Conservation (phyloP, 257 asterid genomes). For the Solanum ossicruentum region DNA sequence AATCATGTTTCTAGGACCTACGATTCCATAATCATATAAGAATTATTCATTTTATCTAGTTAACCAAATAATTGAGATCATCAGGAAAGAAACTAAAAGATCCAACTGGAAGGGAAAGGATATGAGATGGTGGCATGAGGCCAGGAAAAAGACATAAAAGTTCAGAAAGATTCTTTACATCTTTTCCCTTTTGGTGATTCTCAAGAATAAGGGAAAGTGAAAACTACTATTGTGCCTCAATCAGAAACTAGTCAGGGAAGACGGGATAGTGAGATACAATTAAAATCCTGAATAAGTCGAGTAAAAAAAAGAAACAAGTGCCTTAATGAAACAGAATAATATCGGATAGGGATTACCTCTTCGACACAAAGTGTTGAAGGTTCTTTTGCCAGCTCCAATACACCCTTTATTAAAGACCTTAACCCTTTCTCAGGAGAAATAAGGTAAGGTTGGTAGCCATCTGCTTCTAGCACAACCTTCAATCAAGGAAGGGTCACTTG, state of each 20-base stretch:
- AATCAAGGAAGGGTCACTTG: constrained; percentile 10
- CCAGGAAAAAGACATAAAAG: neutral
- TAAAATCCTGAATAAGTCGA: neutral
- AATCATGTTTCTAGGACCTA: neutral
- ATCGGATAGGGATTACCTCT: constrained; percentile 45
- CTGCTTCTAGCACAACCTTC: constrained; percentile 97
- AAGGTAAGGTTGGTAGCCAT: constrained; percentile 98
- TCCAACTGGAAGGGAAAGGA: neutral
- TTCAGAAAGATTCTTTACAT: neutral
- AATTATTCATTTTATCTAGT: neutral
- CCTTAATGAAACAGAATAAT: neutral
- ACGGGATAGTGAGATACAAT: neutral
- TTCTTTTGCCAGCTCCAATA: constrained; percentile 86
- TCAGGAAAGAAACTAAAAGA: neutral
- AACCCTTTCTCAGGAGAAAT: constrained; percentile 97
- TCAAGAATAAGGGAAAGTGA: neutral
- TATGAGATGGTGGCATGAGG: neutral
- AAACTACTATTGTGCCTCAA: neutral
- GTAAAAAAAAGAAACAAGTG: neutral
- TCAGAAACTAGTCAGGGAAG: neutral
- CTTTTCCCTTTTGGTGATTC: neutral
- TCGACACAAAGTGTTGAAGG: constrained; percentile 98
- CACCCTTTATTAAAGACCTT: constrained; percentile 80
- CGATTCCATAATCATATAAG: neutral
- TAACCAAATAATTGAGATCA: neutral